These are phyloP conservation scores for Zelonia costaricensis DNA, from an alignment of 208 protist species.

Conservation along the genomic window DNA sequence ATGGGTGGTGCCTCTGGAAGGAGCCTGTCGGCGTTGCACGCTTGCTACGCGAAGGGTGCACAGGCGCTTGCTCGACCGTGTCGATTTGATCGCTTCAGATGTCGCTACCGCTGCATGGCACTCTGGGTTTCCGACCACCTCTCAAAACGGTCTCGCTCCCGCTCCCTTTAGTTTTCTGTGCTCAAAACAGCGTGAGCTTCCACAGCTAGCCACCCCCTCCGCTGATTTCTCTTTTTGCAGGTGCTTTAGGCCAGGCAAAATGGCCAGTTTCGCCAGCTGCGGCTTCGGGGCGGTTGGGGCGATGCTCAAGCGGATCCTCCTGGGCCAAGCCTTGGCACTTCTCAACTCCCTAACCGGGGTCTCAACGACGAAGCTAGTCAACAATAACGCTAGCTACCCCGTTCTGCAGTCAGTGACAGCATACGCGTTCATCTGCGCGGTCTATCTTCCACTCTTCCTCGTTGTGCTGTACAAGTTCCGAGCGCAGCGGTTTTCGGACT, in stretches of 20 bases:
- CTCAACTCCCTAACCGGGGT: slow-evolving; percentile 88
- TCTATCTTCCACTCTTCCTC: slow-evolving; percentile 67
- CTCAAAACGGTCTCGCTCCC: no score
- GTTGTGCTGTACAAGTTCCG: slow-evolving; percentile 46
- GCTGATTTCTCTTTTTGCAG: neutral
- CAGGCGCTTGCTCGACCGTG: no score
- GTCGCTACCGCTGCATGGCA: no score
- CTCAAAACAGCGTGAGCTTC: no score
- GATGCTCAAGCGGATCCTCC: slow-evolving; percentile 48
- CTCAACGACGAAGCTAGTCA: slow-evolving; percentile 76
- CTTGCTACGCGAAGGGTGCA: no score
- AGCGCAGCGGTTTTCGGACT: slow-evolving; percentile 47
- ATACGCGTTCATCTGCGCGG: slow-evolving; percentile 69
- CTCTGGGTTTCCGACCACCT: no score
- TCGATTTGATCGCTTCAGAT: no score
- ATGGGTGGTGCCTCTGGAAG: no score
- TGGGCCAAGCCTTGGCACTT: slow-evolving; percentile 87
- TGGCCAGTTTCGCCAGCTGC: neutral
- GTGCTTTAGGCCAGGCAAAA: neutral
- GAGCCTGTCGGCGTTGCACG: no score
- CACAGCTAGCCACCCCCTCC: no score
- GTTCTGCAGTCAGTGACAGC: slow-evolving; percentile 80
- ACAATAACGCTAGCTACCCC: slow-evolving; percentile 86
- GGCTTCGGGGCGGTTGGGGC: slow-evolving; percentile 20
- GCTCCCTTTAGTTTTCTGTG: neutral